Percentiles rank a stretch among this genome's conserved stretches.
Conservation (phyloP, 2,329 filamentous ascomycete genomes). For the Aspergillus pseudoviridinutans region DNA sequence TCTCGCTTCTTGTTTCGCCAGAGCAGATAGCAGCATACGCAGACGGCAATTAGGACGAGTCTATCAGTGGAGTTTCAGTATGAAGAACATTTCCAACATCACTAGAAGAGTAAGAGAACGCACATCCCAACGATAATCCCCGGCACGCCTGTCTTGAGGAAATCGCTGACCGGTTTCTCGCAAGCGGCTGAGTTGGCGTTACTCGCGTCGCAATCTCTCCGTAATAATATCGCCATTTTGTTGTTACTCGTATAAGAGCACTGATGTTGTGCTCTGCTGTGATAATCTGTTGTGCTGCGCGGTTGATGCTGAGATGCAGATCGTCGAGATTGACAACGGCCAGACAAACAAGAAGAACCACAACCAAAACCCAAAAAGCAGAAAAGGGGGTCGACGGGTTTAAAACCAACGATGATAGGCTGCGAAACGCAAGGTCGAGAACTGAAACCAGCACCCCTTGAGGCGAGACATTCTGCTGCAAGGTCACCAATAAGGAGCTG, state of each 20-base stretch:
- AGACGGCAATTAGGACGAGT: slow-evolving; percentile 8
- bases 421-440: neutral
- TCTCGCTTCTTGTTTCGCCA: slow-evolving; percentile 14
- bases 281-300: too few relatives aligned
- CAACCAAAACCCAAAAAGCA: neutral
- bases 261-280: neutral
- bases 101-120: neutral
- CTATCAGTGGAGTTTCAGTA: slow-evolving; percentile 1
- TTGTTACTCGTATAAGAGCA: neutral
- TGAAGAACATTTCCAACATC: too few relatives aligned
- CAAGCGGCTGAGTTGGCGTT: neutral
- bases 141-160: slow-evolving; percentile 15
- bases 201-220: neutral
- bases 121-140: slow-evolving; percentile 15
- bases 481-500: neutral
- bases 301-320: too few relatives aligned
- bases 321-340: neutral
- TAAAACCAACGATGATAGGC: neutral
- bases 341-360: neutral
- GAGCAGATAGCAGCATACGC: slow-evolving; percentile 12
- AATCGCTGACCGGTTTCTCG: slow-evolving; percentile 15
- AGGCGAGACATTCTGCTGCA: neutral
- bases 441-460: neutral
- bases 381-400: neutral
- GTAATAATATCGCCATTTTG: neutral